Evolutionary conservation across 2,329 filamentous ascomycete species (phyloP).

Genomic region (Fusarium udum): DNA sequence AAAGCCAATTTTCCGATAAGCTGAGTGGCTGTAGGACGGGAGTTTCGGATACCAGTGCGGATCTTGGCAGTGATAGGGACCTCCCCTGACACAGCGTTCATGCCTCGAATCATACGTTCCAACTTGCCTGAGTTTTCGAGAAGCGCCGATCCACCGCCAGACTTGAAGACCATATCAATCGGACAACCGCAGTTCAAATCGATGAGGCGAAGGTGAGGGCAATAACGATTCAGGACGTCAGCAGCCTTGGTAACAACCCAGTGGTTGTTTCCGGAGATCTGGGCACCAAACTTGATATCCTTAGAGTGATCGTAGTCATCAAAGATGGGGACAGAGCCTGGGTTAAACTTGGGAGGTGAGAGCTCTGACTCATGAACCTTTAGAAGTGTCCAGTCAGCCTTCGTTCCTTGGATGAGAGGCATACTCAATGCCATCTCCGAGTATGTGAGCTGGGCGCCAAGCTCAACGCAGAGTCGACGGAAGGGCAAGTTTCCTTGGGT

Average conservation of each 20-base stretch:
- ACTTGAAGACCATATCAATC: constrained; percentile 90
- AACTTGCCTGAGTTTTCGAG: constrained; percentile 89
- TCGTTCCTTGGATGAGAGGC: constrained; percentile 88
- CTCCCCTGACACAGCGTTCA: constrained; percentile 92
- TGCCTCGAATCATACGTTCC: constrained; percentile 93
- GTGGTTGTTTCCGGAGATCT: constrained; percentile 92
- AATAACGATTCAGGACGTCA: constrained; percentile 78
- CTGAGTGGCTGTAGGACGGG: constrained; percentile 80
- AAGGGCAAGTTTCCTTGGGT: constrained; percentile 98
- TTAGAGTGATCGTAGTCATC: constrained; percentile 82
- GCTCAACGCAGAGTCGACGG: constrained; percentile 85
- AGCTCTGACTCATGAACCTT: constrained; percentile 90
- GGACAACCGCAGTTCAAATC: constrained; percentile 98
- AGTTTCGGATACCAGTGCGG: constrained; percentile 86
- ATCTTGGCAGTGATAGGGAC: constrained; percentile 96
- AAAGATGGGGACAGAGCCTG: constrained; percentile 64
- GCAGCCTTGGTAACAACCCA: constrained; percentile 91
- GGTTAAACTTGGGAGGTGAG: constrained; percentile 72
- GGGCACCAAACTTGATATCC: constrained; percentile 89
- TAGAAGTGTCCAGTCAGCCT: constrained; percentile 93
- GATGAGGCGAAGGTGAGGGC: constrained; percentile 87
- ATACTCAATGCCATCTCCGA: constrained; percentile 98
- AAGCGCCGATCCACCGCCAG: constrained; percentile 88
- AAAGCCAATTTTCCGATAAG: constrained; percentile 85
- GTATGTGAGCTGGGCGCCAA: constrained; percentile 93